phyloP scores from a whole-genome alignment of 2,329 filamentous ascomycete genomes.

The Verticillium tricorpus region DNA sequence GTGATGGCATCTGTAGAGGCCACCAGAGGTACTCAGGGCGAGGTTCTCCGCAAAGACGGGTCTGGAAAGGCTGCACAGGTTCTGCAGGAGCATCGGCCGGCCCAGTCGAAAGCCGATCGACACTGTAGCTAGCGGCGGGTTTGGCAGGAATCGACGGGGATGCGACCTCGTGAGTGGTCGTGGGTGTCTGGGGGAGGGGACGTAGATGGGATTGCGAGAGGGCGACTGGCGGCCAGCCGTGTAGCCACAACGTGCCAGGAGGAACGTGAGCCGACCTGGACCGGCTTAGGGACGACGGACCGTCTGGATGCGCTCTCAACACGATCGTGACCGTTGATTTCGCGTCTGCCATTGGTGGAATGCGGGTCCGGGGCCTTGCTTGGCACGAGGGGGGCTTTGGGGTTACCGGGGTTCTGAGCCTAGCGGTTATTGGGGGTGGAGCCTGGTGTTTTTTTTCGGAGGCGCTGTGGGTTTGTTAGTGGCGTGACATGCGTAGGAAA shows the following conservation, averaged over 20 bases:
- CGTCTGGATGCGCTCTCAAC: background rate
- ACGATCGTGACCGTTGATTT: background rate
- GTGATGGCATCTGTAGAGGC: background rate
- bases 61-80: background rate
- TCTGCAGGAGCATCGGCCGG: background rate
- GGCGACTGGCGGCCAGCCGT: background rate
- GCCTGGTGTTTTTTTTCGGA: background rate
- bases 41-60: background rate
- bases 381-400: constrained; percentile 4
- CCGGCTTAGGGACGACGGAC: constrained; percentile 4
- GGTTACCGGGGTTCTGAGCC: constrained; percentile 2
- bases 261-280: background rate
- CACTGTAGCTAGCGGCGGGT: constrained; percentile 2
- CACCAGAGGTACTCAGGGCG: background rate
- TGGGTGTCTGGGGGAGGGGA: background rate
- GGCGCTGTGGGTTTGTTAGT: background rate
- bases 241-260: background rate
- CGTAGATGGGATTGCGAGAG: background rate
- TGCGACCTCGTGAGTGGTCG: constrained; percentile 1
- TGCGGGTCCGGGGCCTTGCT: background rate
- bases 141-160: constrained; percentile 1
- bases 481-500: background rate
- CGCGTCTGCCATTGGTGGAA: constrained; percentile 1
- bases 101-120: constrained; percentile 6
- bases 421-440: constrained; percentile 6